Conservation (phyloP, 2,329 filamentous ascomycete species). For the Amesomyces nigricolor region DNA sequence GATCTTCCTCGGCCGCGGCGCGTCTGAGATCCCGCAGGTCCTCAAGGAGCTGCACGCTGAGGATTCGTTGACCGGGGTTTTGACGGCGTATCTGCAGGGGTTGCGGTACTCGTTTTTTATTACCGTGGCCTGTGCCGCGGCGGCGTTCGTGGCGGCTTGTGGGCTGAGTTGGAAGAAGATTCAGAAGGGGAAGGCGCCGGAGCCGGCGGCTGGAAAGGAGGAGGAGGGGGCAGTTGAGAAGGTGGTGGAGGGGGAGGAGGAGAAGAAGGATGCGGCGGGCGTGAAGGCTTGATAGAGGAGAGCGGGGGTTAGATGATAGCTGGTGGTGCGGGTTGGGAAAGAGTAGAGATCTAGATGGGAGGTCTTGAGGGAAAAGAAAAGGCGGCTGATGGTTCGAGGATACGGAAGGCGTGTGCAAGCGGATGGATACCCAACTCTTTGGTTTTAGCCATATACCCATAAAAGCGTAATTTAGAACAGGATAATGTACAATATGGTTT, state of each 20-base stretch:
- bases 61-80: constrained; percentile 39
- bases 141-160: constrained; percentile 40
- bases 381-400: too few relatives aligned
- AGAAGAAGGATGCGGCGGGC: not conserved
- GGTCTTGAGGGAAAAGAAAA: too few relatives aligned
- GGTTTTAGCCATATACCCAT: too few relatives aligned
- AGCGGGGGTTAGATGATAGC: not conserved
- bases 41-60: constrained; percentile 38
- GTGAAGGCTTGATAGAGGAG: not conserved
- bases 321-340: not conserved
- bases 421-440: too few relatives aligned
- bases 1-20: constrained; percentile 49
- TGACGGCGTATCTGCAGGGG: constrained; percentile 45
- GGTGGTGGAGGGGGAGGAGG: not conserved
- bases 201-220: not conserved
- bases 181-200: constrained; percentile 34
- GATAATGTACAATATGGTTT: too few relatives aligned
- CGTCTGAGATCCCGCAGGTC: constrained; percentile 43
- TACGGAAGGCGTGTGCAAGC: too few relatives aligned
- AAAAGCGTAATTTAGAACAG: too few relatives aligned
- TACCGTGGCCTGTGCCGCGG: constrained; percentile 42
- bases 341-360: not conserved
- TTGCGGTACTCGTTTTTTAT: constrained; percentile 49
- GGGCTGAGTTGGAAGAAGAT: constrained; percentile 51
- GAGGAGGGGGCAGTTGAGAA: constrained; percentile 6